Evolutionary conservation across 768 basidiomycete genomes (phyloP), one percentile per base, ranked within the genome.

Genomic region (Amanita rimosa): DNA sequence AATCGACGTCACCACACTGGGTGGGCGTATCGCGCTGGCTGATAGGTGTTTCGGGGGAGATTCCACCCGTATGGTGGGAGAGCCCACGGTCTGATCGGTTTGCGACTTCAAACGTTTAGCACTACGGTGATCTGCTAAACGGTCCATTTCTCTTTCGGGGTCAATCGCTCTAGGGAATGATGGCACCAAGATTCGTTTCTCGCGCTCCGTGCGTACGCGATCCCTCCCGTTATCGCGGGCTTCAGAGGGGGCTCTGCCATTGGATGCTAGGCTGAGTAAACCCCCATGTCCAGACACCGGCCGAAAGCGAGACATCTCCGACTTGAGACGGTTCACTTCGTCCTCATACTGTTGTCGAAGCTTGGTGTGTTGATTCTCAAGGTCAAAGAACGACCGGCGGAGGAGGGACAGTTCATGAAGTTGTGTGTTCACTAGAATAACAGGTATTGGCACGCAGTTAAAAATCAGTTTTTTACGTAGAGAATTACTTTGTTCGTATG

Each of bases 401-500:
- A 94, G 83, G 58, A 82, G 75, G 51, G 79, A 83, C 49, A 91
- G 67, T 60, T 93, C 90, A 55, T 78, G 78, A 53, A 92, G 78
- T 64, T 94, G 90, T 37, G 71, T 68, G 5, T 75, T 73, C 34
- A 85, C 84, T 85, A 58, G 19, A 27, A 3, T 13, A 45, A 45
- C 6, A 26, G 21, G 16, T 13, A 24, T 31, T 45, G 43, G 49
- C 26, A 34, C 49, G 24, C 16, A 22, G 46, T 44, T 33, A 46
- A 39, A 26, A 48, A 43, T 49, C 34, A 31, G 47, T 51, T 42
- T 51, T 42, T 26, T 40, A 38, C 31, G 42, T 36, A 36, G 43
- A 43, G 22, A 19, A 34, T 43, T 27, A 26, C 41, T 43, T 27
- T 26, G 41, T 16, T 43, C 24, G 16, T 27, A 16, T 26, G n/a